A percentile compares a stretch with the other conserved stretches of the same genome.
phyloP scores from a whole-genome alignment of 2,329 filamentous ascomycete genomes.

The Shiraia bambusicola region DNA sequence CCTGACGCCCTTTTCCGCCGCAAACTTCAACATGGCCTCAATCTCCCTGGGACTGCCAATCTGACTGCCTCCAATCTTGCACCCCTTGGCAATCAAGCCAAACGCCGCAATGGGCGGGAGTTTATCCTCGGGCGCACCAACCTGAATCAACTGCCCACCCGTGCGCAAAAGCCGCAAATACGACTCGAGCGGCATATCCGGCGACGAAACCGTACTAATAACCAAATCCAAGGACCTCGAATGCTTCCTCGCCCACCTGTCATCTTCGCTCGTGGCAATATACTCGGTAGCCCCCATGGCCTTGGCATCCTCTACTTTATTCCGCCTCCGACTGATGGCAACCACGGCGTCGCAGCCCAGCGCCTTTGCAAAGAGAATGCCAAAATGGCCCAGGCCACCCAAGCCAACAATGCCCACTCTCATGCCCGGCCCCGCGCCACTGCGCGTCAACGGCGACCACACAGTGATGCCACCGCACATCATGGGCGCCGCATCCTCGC shows the following conservation, averaged over 20 bases:
- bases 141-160: conserved; percentile 65
- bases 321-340: conserved; percentile 61
- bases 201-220: conserved; percentile 58
- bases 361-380: conserved; percentile 69
- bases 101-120: conserved; percentile 59
- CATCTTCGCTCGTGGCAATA: conserved; percentile 48
- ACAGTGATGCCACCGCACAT: conserved; percentile 77
- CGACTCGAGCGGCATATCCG: conserved; percentile 62
- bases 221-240: conserved; percentile 61
- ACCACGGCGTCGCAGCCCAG: conserved; percentile 68
- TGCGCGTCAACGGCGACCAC: conserved; percentile 67
- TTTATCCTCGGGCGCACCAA: conserved; percentile 65
- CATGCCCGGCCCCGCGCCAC: conserved; percentile 69
- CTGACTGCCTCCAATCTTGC: conserved; percentile 48
- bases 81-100: conserved; percentile 59
- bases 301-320: conserved; percentile 61
- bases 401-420: conserved; percentile 71
- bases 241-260: conserved; percentile 62
- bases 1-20: conserved; percentile 59
- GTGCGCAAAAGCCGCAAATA: conserved; percentile 64
- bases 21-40: conserved; percentile 62
- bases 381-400: conserved; percentile 74
- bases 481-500: conserved; percentile 64
- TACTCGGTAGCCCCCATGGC: conserved; percentile 67
- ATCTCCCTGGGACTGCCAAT: conserved; percentile 61